Base-by-base conservation (phyloP, 2,329 filamentous ascomycete species). In the Sclerotinia nivalis region DNA sequence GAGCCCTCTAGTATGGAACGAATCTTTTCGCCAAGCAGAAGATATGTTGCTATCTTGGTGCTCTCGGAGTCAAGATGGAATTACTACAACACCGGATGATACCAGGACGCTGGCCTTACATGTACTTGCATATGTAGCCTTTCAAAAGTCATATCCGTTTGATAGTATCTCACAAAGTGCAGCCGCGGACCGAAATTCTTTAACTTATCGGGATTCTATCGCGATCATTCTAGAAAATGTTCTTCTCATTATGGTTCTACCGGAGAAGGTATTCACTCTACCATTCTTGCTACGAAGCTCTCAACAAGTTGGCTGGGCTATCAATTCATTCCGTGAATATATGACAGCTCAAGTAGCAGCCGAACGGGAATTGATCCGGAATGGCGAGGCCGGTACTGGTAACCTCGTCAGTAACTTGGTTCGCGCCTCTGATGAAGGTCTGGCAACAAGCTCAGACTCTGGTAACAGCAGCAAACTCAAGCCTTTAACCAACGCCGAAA, bases 1-100 rank as follows among this genome's bases (percentile, higher is more conserved):
- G 52, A 82, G 80, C 47, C 71, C 71, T 7, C 71, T 80, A 5
- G 82, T 84, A 3, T 83, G 81, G 80, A 67, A 74, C 6, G 79
- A 81, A 71, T 73, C 78, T 20, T 64, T 79, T 18, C 71, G 71
- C 2, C 80, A 82, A 70, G 73, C 77, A 0, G 69, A 49, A 40
- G 52, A 54, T 15, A 70, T 70, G 69, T 54, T 67, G 34, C 28
- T 52, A 12, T 28, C 15, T 28, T 70, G 69, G 69, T 65, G 18
- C 20, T 65, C 61, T 52, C 61, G 22, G 18, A 37, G 47, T 54
- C 15, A 9, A 52, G 18, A 18, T 25, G 61, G 61, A 7, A 65
- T 31, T 13, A 52, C 20, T 54, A 37, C 47, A 18, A 68, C 56
- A 28, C 9, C 34, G 10, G 47, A 64, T 52, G 58, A 69, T 52